Percentiles rank a stretch among this genome's conserved stretches.
Evolutionary conservation across 2,329 filamentous ascomycete genomes (phyloP).

Genomic region (Rhinocladiella similis): DNA sequence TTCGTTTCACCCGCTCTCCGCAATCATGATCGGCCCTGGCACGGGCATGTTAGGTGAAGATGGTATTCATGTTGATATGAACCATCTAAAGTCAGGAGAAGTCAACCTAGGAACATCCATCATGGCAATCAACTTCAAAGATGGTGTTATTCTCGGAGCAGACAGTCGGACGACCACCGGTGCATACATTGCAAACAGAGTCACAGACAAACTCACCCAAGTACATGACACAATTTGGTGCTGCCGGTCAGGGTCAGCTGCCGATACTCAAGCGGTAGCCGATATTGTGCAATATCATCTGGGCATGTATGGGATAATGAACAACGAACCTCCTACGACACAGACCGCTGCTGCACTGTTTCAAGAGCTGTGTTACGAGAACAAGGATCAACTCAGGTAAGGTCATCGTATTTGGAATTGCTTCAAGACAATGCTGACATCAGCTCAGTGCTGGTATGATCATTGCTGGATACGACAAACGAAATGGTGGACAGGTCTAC

Average conservation of each 20-base stretch:
- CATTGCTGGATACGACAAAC: slow-evolving; percentile 95
- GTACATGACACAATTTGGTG: slow-evolving; percentile 99
- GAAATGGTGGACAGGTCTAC: slow-evolving; percentile 95
- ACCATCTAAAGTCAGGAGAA: slow-evolving; percentile 96
- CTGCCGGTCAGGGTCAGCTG: slow-evolving; percentile 94
- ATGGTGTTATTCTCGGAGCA: slow-evolving; percentile 93
- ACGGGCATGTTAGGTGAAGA: slow-evolving; percentile 59
- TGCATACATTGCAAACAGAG: slow-evolving; percentile 97
- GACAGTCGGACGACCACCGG: slow-evolving; percentile 97
- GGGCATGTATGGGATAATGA: slow-evolving; percentile 85
- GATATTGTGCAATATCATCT: slow-evolving; percentile 98
- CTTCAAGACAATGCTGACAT: slow-evolving; percentile 12
- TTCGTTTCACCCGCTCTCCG: background rate
- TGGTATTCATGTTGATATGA: slow-evolving; percentile 99
- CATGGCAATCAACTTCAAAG: slow-evolving; percentile 99
- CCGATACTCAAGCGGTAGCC: slow-evolving; percentile 95
- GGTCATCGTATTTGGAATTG: slow-evolving; percentile 30
- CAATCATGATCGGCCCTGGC: slow-evolving; percentile 42
- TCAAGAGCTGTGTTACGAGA: slow-evolving; percentile 96
- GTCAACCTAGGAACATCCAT: slow-evolving; percentile 99
- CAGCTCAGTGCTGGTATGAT: slow-evolving; percentile 83
- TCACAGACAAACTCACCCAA: slow-evolving; percentile 98
- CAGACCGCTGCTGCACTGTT: slow-evolving; percentile 95
- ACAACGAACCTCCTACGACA: slow-evolving; percentile 87
- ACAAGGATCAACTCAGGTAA: slow-evolving; percentile 90